phyloP scores from a whole-genome alignment of 192 early-diverging fungal genomes.

The Podila epicladia region DNA sequence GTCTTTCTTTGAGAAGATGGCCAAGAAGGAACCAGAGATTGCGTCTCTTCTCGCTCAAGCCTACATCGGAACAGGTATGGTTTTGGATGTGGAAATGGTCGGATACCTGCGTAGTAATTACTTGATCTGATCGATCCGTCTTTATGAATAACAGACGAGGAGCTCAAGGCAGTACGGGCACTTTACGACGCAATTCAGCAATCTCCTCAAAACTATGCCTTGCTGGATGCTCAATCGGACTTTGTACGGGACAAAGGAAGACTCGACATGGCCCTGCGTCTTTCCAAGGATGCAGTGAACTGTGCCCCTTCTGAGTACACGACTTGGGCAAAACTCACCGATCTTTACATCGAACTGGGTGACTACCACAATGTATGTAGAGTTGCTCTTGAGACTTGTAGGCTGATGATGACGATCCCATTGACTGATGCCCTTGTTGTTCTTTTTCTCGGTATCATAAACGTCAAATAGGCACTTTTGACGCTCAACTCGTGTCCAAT shows the following conservation, averaged over 20 bases:
- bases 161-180: conserved; percentile 91
- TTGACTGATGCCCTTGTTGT: neutral
- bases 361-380: conserved; percentile 82
- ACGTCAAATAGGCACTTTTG: conserved; percentile 80
- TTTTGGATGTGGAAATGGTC: neutral
- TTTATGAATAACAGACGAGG: conserved; percentile 73
- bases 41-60: conserved; percentile 85
- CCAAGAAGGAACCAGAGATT: conserved; percentile 86
- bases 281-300: conserved; percentile 94
- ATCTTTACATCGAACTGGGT: conserved; percentile 88
- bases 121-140: neutral
- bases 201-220: conserved; percentile 81
- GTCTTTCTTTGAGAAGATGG: conserved; percentile 80
- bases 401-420: no score
- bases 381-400: neutral
- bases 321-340: conserved; percentile 97
- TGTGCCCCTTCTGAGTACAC: conserved; percentile 94
- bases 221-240: conserved; percentile 90
- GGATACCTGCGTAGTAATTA: no score
- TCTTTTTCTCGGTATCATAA: neutral
- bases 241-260: conserved; percentile 73
- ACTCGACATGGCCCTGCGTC: conserved; percentile 80
- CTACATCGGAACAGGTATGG: conserved; percentile 69
- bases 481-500: conserved; percentile 99
- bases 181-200: conserved; percentile 87